A percentile compares a stretch with the other conserved stretches of the same genome.
These are phyloP conservation scores for Saitozyma podzolica DNA, from an alignment of 768 basidiomycete species.

Conservation along the genomic window DNA sequence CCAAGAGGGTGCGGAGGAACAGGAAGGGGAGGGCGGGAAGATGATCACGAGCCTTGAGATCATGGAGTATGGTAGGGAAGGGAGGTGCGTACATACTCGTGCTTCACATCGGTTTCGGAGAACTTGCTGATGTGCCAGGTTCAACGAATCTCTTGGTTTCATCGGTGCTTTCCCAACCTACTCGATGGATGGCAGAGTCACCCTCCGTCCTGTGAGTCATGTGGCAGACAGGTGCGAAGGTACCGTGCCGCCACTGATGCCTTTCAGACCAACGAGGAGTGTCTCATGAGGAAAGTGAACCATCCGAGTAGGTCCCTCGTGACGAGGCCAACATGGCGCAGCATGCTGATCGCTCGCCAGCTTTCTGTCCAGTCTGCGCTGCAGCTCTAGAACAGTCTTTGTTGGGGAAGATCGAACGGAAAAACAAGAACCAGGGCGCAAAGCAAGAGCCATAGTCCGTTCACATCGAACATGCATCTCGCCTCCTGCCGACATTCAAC, in stretches of 20 bases:
- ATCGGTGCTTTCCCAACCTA: conserved; percentile 48
- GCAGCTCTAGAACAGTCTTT: too few species aligned
- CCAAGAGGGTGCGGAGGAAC: conserved; percentile 20
- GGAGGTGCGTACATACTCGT: conserved; percentile 28
- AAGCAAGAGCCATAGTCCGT: too few species aligned
- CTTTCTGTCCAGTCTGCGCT: too few species aligned
- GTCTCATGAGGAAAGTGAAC: conserved; percentile 49
- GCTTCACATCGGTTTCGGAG: too few species aligned
- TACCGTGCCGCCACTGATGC: background rate
- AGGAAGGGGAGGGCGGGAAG: conserved; percentile 43
- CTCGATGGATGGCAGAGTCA: conserved; percentile 32
- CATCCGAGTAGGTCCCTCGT: conserved; percentile 37
- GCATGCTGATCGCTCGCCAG: too few species aligned
- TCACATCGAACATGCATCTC: too few species aligned
- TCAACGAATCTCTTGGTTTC: conserved; percentile 31
- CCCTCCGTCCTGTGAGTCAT: conserved; percentile 39
- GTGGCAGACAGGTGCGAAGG: background rate
- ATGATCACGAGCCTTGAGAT: conserved; percentile 48
- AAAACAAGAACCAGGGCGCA: too few species aligned
- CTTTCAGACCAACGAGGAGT: conserved; percentile 42
- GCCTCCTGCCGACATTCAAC: too few species aligned
- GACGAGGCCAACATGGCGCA: too few species aligned
- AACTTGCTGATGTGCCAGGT: conserved; percentile 20
- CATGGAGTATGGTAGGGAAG: conserved; percentile 42
- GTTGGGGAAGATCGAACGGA: too few species aligned